Evolutionary conservation across 495 filamentous ascomycete genomes (phyloP), one percentile per base, ranked within the genome.

Genomic region (Penicillium tannophilum): DNA sequence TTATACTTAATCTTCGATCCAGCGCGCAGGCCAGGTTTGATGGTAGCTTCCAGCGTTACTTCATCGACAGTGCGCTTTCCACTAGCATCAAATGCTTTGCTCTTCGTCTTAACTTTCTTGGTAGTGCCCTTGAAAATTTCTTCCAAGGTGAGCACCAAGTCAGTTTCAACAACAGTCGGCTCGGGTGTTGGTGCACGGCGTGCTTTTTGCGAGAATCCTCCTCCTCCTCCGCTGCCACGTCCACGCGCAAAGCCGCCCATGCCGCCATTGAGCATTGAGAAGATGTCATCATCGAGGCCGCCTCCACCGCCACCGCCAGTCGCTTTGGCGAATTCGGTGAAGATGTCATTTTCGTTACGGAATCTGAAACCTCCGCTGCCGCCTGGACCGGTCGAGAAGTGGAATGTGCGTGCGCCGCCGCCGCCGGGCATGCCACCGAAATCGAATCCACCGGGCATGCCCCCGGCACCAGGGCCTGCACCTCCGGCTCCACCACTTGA

Each of bases 1-100:
- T 90, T 89, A 68, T 95, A 98, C 76, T 97, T 96, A 64, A 98
- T 95, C 82, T 97, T 98, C 59, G 91, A 94, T 23, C 94, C 94
- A 57, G 92, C 90, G 73, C 97, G 95, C 72, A 97, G 82, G 46
- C 94, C 94, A 31, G 90, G 89, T 76, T 97, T 97, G 74, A 98
- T 95, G 53, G 88, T 88, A 57, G 97, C 93, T 69, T 96, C 92
- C 19, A 98, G 72, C 9, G 96, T 90, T 58, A 92, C 89, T 58
- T 98, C 95, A 56, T 93, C 88, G 4, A 88, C 88, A 30, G 80
- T 92, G 62, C 89, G 85, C 76, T 92, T 96, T 44, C 91, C 91
- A 26, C 82, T 90, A 4, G 75, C 64, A 72, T 98, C 94, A 64
- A 91, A 98, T 35, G 86, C 90, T 83, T 98, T 98, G 64, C 92